Conservation (phyloP, 768 basidiomycete genomes). For the Artomyces pyxidatus region DNA sequence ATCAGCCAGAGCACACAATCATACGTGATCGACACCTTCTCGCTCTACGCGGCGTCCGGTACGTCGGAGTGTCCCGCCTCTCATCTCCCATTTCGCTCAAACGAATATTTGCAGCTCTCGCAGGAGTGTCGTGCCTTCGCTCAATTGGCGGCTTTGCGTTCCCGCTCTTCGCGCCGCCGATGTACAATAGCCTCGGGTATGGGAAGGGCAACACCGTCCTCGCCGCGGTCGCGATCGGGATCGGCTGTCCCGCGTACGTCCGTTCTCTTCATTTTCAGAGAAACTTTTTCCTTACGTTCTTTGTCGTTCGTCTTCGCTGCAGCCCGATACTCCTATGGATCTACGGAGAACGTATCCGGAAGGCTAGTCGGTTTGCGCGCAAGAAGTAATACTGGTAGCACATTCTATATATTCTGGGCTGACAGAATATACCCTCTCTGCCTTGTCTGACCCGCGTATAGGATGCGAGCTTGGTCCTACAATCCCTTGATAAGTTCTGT, state of each 20-base stretch:
- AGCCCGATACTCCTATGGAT: slow-evolving; percentile 36
- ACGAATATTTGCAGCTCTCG: no score
- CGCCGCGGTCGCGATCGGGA: slow-evolving; percentile 43
- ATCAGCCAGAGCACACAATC: slow-evolving; percentile 56
- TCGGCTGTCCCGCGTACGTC: slow-evolving; percentile 48
- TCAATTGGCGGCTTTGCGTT: slow-evolving; percentile 64
- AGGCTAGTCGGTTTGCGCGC: not conserved
- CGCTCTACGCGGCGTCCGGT: slow-evolving; percentile 63
- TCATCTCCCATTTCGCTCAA: slow-evolving; percentile 10
- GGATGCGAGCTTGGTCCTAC: no score
- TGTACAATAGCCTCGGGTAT: slow-evolving; percentile 57
- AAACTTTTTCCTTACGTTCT: not conserved
- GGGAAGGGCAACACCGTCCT: slow-evolving; percentile 64
- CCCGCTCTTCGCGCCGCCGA: slow-evolving; percentile 63
- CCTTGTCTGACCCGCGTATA: no score
- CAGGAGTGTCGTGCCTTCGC: slow-evolving; percentile 56
- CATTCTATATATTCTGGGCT: no score
- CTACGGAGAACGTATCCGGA: slow-evolving; percentile 27
- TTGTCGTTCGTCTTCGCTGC: slow-evolving; percentile 26
- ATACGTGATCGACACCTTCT: slow-evolving; percentile 62
- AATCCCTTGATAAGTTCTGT: no score
- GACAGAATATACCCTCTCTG: no score
- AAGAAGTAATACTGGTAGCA: no score
- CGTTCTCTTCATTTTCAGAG: not conserved
- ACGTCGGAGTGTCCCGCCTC: not conserved